Evolutionary conservation across 2,329 filamentous ascomycete genomes (phyloP).

Genomic region (Hymenoscyphus scutula): DNA sequence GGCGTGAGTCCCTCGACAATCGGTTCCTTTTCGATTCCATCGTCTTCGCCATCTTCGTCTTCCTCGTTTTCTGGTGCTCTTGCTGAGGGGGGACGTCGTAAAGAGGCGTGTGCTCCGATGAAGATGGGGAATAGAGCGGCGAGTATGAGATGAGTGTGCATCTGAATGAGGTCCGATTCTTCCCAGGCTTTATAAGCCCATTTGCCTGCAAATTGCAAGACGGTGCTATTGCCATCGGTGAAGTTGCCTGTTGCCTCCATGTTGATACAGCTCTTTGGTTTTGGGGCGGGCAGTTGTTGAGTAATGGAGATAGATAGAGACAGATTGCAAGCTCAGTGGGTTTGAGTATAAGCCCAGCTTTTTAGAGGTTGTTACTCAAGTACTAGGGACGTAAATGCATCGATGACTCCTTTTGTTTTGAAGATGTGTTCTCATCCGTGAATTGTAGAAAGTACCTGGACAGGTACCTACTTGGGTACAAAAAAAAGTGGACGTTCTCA

Average conservation of each 20-base stretch:
- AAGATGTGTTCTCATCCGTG: not conserved
- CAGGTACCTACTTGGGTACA: no score
- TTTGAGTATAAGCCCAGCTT: not conserved
- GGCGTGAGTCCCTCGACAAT: slow-evolving; percentile 68
- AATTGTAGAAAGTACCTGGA: not conserved
- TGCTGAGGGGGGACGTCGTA: slow-evolving; percentile 80
- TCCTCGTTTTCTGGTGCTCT: slow-evolving; percentile 48
- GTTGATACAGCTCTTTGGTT: not conserved
- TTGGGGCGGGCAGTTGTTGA: no score
- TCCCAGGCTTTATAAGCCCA: slow-evolving; percentile 25
- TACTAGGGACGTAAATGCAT: not conserved
- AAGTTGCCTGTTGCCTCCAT: slow-evolving; percentile 20
- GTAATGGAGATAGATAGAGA: not conserved
- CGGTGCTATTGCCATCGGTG: slow-evolving; percentile 25
- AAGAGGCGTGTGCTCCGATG: slow-evolving; percentile 78
- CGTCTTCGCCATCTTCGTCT: slow-evolving; percentile 43
- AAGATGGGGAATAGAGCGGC: slow-evolving; percentile 82
- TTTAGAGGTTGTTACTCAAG: not conserved
- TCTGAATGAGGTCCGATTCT: slow-evolving; percentile 28
- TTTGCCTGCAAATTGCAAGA: slow-evolving; percentile 30
- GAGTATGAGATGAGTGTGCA: slow-evolving; percentile 53
- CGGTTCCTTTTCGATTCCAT: slow-evolving; percentile 55
- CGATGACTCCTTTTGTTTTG: not conserved
- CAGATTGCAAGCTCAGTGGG: not conserved
- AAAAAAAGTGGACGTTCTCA: not conserved